Percentiles rank a stretch among this genome's conserved stretches.
Conservation (phyloP, 257 asterid species). For the Nicotiana paniculata region DNA sequence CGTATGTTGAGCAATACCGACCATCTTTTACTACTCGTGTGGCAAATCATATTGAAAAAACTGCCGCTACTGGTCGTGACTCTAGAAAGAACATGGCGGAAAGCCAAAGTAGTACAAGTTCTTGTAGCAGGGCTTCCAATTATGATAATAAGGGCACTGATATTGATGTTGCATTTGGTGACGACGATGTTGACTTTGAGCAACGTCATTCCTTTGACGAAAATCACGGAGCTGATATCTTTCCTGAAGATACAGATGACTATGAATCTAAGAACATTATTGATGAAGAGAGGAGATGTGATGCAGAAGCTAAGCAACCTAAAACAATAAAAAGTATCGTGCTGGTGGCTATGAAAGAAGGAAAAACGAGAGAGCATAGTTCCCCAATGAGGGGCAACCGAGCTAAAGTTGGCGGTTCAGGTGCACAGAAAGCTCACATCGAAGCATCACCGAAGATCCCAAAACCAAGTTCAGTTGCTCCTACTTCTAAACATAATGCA, state of each 20-base stretch:
- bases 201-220: constrained; percentile 21
- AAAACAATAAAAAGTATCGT: constrained; percentile 55
- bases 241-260: constrained; percentile 25
- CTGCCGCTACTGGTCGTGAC: constrained; percentile 27
- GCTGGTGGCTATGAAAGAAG: constrained; percentile 83
- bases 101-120: constrained; percentile 89
- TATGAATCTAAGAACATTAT: constrained; percentile 27
- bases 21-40: constrained; percentile 37
- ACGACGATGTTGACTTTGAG: constrained; percentile 30
- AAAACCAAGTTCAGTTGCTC: constrained; percentile 26
- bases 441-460: constrained; percentile 61
- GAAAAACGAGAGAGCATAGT: constrained; percentile 66
- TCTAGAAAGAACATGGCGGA: constrained; percentile 64
- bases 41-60: constrained; percentile 35
- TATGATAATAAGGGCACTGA: constrained; percentile 38
- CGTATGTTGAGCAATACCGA: constrained; percentile 71
- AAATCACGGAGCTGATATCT: constrained; percentile 22
- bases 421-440: constrained; percentile 29
- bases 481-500: constrained; percentile 32
- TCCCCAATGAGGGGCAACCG: constrained; percentile 76
- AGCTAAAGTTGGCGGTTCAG: constrained; percentile 25
- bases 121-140: constrained; percentile 38
- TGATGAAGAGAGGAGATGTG: background rate
- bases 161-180: constrained; percentile 36
- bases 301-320: constrained; percentile 55